Base-by-base conservation (phyloP, 2,329 filamentous ascomycete species). In the Diplodia corticola region DNA sequence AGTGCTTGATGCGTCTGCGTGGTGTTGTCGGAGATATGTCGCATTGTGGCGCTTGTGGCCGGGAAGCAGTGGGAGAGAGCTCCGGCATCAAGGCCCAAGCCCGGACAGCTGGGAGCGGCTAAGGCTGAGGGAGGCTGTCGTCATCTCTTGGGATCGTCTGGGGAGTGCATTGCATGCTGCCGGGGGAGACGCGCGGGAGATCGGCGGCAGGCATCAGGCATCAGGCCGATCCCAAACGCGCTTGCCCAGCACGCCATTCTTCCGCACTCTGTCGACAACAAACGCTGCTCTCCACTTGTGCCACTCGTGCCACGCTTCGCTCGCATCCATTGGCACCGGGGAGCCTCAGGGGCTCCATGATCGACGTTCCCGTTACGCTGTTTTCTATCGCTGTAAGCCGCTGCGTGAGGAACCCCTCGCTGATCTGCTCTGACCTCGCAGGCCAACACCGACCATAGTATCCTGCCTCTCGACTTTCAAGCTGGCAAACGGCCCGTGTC, bases 381-480 rank as follows among this genome's bases (percentile, higher is more conserved):
- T 60, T 60, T 60, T 60, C 55, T 20, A 33, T 60, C 7, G 33
- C 24, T 37, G 55, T 60, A 60, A 60, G 55, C 55, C 17, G 12
- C 37, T 17, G 37, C 17, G 50, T 37, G 12, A n/a, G 9, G 37
- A 5, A 44, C 54, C 55, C 55, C 55, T 48, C 24, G 12, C 22
- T n/a, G n/a, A n/a, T n/a, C 37, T 7, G 22, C 55, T 37, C 37
- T 60, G 55, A 20, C 17, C 26, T 5, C 22, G n/a, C n/a, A n/a
- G 33, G 33, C 33, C 33, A 35, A 12, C 33, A 3, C 12, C 33
- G 12, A 3, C 33, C 33, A 10, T 6, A 33, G 30, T 9, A 9
- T 26, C 30, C 28, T 54, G 7, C 6, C 12, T 5, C 9, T 33
- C 24, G 5, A 2, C 24, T 28, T 17, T 3, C 22, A 30, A 28